phyloP scores from a whole-genome alignment of 192 early-diverging fungal species.

The Dissophora globulifera region DNA sequence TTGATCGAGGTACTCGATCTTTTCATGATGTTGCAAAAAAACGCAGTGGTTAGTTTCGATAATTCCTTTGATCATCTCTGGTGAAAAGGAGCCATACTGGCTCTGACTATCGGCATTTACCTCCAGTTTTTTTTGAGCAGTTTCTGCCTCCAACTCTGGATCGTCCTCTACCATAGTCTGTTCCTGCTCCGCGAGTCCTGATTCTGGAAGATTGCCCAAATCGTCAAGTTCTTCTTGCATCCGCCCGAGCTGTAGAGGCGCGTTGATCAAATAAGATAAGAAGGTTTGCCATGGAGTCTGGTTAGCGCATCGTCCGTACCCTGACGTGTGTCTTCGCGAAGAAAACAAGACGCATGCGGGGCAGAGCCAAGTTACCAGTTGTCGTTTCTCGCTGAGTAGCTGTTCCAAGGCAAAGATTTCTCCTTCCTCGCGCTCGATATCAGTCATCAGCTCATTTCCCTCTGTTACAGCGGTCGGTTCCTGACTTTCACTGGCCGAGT shows the following conservation, averaged over 20 bases:
- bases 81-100: too few species aligned
- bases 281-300: too few species aligned
- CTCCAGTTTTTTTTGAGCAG: slow-evolving; percentile 17
- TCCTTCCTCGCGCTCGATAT: slow-evolving; percentile 44
- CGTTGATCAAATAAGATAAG: too few species aligned
- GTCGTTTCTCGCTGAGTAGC: slow-evolving; percentile 34
- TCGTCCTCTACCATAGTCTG: not conserved
- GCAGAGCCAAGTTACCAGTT: too few species aligned
- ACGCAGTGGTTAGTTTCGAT: not conserved
- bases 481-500: slow-evolving; percentile 21
- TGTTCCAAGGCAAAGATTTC: slow-evolving; percentile 52
- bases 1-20: slow-evolving; percentile 37
- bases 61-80: not conserved
- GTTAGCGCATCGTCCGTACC: not conserved
- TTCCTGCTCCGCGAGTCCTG: slow-evolving; percentile 19
- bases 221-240: slow-evolving; percentile 37
- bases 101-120: too few species aligned
- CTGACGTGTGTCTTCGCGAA: not conserved
- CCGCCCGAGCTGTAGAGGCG: slow-evolving; percentile 10
- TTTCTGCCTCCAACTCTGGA: slow-evolving; percentile 21
- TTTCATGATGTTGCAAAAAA: not conserved
- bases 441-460: slow-evolving; percentile 19
- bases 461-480: slow-evolving; percentile 8
- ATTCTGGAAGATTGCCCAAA: slow-evolving; percentile 11
- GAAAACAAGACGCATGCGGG: not conserved